These are phyloP conservation scores for Cornus kousa DNA, from an alignment of 148 eudicot genomes.

Conservation along the genomic window DNA sequence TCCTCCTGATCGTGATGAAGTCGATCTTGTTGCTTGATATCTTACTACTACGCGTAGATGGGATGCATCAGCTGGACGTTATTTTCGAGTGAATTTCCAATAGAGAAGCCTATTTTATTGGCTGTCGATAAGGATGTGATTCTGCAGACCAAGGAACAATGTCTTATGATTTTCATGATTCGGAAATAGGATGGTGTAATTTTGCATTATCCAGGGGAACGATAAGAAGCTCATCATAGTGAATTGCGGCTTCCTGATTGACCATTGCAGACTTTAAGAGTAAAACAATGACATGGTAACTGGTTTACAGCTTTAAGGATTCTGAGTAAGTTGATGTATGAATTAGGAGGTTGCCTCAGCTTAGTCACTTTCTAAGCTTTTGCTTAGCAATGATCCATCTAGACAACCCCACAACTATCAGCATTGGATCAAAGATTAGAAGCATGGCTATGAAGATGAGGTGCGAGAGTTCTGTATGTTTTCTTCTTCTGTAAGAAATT, in stretches of 20 bases:
- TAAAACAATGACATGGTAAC: not conserved
- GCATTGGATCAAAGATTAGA: too few species aligned
- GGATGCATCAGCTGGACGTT: not conserved
- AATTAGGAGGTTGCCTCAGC: not conserved
- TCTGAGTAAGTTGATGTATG: not conserved
- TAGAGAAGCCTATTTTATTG: too few species aligned
- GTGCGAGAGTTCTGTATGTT: too few species aligned
- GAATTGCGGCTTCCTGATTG: too few species aligned
- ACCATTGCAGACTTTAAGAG: not conserved
- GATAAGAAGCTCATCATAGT: not conserved
- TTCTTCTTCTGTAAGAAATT: too few species aligned
- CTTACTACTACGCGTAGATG: not conserved
- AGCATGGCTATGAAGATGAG: too few species aligned
- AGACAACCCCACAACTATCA: too few species aligned
- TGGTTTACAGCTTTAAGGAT: not conserved
- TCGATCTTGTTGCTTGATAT: constrained; percentile 62
- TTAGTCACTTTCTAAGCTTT: not conserved
- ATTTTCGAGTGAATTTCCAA: too few species aligned
- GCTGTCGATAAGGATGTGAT: not conserved
- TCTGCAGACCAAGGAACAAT: not conserved
- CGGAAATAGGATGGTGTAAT: not conserved
- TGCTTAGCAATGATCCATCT: too few species aligned
- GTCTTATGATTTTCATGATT: not conserved
- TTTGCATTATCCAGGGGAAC: not conserved
- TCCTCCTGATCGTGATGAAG: constrained; percentile 66